Conservation (phyloP, 2,329 filamentous ascomycete species). For the Stachybotrys chartarum region DNA sequence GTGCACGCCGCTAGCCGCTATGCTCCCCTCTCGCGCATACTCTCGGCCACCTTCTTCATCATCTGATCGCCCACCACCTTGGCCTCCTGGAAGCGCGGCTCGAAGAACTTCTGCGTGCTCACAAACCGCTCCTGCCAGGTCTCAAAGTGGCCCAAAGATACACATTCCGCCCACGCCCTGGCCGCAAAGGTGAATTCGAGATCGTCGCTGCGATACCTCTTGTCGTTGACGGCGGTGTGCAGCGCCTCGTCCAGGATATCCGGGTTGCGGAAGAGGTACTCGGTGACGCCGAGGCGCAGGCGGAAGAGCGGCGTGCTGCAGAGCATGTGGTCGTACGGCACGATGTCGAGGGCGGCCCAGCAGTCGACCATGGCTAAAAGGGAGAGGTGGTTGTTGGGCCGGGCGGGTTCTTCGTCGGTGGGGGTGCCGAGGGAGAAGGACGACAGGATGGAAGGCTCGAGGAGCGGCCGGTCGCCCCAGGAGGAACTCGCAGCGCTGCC, state of each 20-base stretch:
- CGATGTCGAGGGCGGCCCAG: conserved; percentile 89
- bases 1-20: not conserved
- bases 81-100: conserved; percentile 81
- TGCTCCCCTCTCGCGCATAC: conserved; percentile 40
- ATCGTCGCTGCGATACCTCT: conserved; percentile 90
- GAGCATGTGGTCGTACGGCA: conserved; percentile 99
- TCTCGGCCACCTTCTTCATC: conserved; percentile 91
- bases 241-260: conserved; percentile 78
- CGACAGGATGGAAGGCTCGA: conserved; percentile 80
- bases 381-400: conserved; percentile 89
- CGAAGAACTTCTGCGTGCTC: conserved; percentile 84
- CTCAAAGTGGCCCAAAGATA: conserved; percentile 85
- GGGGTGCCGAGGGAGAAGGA: conserved; percentile 76
- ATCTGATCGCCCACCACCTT: conserved; percentile 88
- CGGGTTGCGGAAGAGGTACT: conserved; percentile 84
- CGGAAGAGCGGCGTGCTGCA: conserved; percentile 97
- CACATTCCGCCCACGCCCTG: conserved; percentile 90
- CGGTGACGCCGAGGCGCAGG: conserved; percentile 93
- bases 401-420: conserved; percentile 42
- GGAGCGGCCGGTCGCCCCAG: conserved; percentile 58
- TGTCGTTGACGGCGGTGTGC: conserved; percentile 79
- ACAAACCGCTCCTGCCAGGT: conserved; percentile 89
- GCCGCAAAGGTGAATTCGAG: conserved; percentile 97
- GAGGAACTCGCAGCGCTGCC: conserved; percentile 50
- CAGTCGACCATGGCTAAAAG: conserved; percentile 97